These are phyloP conservation scores for Trichoderma cornu-damae DNA, from an alignment of 2,329 filamentous ascomycete genomes.

Conservation along the genomic window DNA sequence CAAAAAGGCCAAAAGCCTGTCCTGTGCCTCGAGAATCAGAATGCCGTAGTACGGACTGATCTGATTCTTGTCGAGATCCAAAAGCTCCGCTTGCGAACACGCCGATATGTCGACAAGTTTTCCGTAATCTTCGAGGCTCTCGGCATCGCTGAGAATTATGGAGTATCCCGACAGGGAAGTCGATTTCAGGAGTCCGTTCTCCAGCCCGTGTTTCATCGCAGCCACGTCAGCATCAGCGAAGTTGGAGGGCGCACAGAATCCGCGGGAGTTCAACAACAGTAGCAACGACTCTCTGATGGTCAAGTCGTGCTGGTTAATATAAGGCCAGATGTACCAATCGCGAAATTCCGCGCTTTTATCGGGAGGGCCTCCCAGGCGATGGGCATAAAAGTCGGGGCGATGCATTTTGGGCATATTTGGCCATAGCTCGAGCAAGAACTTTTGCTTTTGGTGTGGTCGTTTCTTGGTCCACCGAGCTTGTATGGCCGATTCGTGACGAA, in stretches of 20 bases:
- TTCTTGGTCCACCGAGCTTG: constrained; percentile 53
- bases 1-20: constrained; percentile 44
- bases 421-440: constrained; percentile 45
- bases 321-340: constrained; percentile 45
- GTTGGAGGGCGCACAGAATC: constrained; percentile 38
- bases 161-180: constrained; percentile 30
- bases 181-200: constrained; percentile 23
- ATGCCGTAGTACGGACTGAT: constrained; percentile 45
- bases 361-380: constrained; percentile 23
- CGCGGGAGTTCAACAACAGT: constrained; percentile 50
- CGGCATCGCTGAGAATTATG: constrained; percentile 34
- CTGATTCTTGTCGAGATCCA: constrained; percentile 33
- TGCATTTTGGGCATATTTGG: constrained; percentile 46
- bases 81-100: constrained; percentile 35
- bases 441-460: constrained; percentile 37
- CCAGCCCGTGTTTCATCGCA: constrained; percentile 29
- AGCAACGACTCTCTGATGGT: constrained; percentile 38
- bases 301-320: constrained; percentile 55
- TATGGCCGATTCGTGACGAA: constrained; percentile 47
- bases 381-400: constrained; percentile 46
- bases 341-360: constrained; percentile 21
- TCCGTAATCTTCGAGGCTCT: constrained; percentile 32
- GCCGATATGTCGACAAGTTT: constrained; percentile 33
- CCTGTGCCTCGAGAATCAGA: constrained; percentile 47
- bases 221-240: constrained; percentile 46